Evolutionary conservation across 139 green algal genomes (phyloP), one percentile per base, ranked within the genome.

Genomic region (Parachlorella kessleri): DNA sequence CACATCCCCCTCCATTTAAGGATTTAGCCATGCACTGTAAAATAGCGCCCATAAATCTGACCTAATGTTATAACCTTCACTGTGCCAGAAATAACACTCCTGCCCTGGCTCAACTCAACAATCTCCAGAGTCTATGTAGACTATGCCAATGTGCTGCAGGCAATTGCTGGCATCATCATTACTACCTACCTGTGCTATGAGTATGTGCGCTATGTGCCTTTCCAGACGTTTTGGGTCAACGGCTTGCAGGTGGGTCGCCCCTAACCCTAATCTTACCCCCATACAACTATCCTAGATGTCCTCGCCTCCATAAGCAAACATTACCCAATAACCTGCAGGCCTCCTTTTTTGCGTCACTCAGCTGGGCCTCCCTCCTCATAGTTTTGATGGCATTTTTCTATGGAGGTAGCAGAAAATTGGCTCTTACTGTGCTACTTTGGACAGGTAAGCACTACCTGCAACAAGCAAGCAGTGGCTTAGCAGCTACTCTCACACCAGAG

Each of bases 191-290:
- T 83, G 14, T 78, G 70, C 69, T 87, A 76, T 68, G 70, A 48
- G n/a, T 89, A 84, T 77, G 63, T 84, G 30, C 71, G 48, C 32
- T 76, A 66, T 39, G 37, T 42, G 36, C 63, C 67, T 6, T 39
- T 39, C 30, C 83, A 90, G 75, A 72, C 87, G 54, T 80, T 85
- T 4, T 91, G 85, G 85, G 72, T 84, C 53, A 91, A 91, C 83
- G 70, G 70, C 4, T n/a, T 74, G 7, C 67, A 73, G 67, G 67
- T 36, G 38, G 24, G 67, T 54, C 36, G 23, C 28, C 6, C n/a
- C n/a, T n/a, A n/a, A n/a, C n/a, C n/a, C n/a, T n/a, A n/a, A n/a
- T n/a, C n/a, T n/a, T n/a, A n/a, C n/a, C n/a, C n/a, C n/a, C n/a
- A n/a, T n/a, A n/a, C n/a, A n/a, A n/a, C n/a, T n/a, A n/a, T n/a